Percentiles rank a stretch among this genome's conserved stretches.
These are phyloP conservation scores for Aquilaria yunnanensis DNA, from an alignment of 345 rosid species.

Conservation along the genomic window DNA sequence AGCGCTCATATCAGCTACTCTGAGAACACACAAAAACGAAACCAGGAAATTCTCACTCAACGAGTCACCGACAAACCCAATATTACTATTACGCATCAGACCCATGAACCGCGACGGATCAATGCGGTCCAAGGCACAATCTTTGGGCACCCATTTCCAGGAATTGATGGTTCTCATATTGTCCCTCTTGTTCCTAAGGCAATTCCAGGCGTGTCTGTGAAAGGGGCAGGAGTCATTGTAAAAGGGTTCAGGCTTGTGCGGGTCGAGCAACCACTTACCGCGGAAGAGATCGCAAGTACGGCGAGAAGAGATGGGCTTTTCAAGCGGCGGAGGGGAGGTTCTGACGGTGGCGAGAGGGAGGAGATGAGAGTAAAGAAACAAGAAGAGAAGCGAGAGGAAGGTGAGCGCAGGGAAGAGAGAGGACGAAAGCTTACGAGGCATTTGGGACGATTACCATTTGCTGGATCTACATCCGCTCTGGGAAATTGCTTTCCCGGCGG, in stretches of 20 bases:
- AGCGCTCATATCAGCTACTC: constrained; percentile 62
- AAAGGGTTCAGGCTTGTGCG: constrained; percentile 26
- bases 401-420: constrained; percentile 38
- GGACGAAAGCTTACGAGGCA: constrained; percentile 51
- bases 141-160: constrained; percentile 76
- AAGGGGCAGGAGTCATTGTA: constrained; percentile 90
- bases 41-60: constrained; percentile 85
- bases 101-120: constrained; percentile 53
- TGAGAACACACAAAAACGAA: constrained; percentile 69
- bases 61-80: constrained; percentile 92
- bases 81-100: constrained; percentile 60
- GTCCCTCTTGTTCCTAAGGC: constrained; percentile 57
- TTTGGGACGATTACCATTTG: constrained; percentile 10
- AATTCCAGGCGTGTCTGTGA: constrained; percentile 93
- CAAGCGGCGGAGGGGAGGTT: constrained; percentile 7
- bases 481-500: too few relatives aligned
- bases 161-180: constrained; percentile 71
- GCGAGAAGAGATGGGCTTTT: constrained; percentile 14
- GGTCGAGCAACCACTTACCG: constrained; percentile 63
- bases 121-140: constrained; percentile 50
- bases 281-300: constrained; percentile 61
- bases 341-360: constrained; percentile 20
- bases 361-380: constrained; percentile 43
- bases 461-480: too few relatives aligned
- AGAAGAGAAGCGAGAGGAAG: constrained; percentile 44